Conservation (phyloP, 805 yeast species). For the Candida methanosorbosa region DNA sequence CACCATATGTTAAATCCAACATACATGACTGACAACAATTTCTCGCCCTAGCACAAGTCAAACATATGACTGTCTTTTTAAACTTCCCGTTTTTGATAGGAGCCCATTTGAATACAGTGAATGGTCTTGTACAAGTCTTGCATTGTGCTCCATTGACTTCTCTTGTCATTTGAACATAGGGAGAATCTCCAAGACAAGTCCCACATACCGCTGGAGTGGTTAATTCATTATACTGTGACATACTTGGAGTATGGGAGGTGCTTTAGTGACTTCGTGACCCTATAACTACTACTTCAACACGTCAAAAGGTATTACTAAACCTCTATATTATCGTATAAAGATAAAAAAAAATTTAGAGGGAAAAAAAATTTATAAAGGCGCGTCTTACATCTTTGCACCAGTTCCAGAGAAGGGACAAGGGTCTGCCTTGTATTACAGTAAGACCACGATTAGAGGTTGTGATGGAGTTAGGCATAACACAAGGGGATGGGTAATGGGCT, state of each 20-base stretch:
- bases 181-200: slow-evolving; percentile 59
- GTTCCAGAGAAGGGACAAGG: no score
- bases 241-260: not conserved
- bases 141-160: slow-evolving; percentile 75
- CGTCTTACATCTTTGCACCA: no score
- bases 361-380: no score
- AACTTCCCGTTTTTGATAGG: slow-evolving; percentile 34
- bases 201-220: slow-evolving; percentile 60
- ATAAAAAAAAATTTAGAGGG: no score
- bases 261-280: no score
- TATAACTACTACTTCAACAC: no score
- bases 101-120: slow-evolving; percentile 73
- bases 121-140: slow-evolving; percentile 77
- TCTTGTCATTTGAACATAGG: slow-evolving; percentile 61
- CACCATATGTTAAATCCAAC: slow-evolving; percentile 71
- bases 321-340: no score
- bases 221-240: slow-evolving; percentile 11
- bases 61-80: slow-evolving; percentile 64
- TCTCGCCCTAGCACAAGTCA: slow-evolving; percentile 67
- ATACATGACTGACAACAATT: slow-evolving; percentile 88
- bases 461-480: no score
- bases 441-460: no score
- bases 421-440: no score
- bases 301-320: no score
- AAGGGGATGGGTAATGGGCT: no score